phyloP scores from a whole-genome alignment of 805 yeast genomes.

The Saccharomycopsis sp. region DNA sequence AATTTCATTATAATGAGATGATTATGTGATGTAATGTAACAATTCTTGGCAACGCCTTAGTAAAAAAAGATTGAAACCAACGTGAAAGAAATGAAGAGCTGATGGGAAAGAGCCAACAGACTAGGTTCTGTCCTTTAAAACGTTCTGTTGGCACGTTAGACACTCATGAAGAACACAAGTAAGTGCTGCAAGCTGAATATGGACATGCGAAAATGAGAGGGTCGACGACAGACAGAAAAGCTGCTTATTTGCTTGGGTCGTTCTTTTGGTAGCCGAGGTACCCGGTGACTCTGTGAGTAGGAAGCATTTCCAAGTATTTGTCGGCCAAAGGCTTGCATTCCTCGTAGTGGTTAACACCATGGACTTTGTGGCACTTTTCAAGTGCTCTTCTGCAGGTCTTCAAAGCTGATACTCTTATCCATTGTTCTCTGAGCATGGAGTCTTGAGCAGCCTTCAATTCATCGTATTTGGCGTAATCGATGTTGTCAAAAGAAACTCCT shows the following conservation, averaged over 20 bases:
- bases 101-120: too few species aligned
- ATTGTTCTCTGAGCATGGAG: constrained; percentile 73
- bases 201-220: too few species aligned
- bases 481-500: constrained; percentile 75
- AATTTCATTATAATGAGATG: not conserved
- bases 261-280: constrained; percentile 83
- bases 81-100: not conserved
- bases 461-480: constrained; percentile 60
- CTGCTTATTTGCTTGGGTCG: constrained; percentile 62
- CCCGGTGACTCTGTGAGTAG: constrained; percentile 61
- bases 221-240: not conserved
- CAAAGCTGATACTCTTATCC: constrained; percentile 61
- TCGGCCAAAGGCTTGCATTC: constrained; percentile 77
- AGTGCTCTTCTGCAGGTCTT: constrained; percentile 67
- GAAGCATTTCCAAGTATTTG: constrained; percentile 69
- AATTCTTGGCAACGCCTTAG: too few species aligned
- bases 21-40: not conserved
- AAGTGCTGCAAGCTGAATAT: not conserved
- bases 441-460: constrained; percentile 69
- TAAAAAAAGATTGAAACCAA: not conserved
- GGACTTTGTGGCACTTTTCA: constrained; percentile 57
- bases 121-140: too few species aligned
- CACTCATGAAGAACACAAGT: too few species aligned
- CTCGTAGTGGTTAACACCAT: constrained; percentile 64
- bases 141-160: too few species aligned